Conservation (phyloP, 768 basidiomycete species). For the Boletus vermiculosoides region DNA sequence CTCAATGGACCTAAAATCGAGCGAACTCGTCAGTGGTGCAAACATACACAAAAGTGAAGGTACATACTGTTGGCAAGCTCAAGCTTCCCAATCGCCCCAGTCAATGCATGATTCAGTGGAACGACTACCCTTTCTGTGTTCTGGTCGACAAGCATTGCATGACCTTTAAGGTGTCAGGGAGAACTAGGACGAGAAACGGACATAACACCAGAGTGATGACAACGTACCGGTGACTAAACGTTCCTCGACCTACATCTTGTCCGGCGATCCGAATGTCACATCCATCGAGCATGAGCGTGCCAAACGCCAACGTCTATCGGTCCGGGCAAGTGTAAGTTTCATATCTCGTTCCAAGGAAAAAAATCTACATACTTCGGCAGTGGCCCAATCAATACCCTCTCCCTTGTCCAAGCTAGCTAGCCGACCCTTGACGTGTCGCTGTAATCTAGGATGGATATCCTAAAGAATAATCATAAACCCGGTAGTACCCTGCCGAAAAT, state of each 20-base stretch:
- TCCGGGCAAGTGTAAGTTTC: not conserved
- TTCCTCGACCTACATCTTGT: conserved; percentile 91
- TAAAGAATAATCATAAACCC: conserved; percentile 26
- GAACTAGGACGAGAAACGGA: not conserved
- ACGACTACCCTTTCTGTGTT: conserved; percentile 75
- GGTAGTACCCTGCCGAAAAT: not conserved
- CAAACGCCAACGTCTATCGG: conserved; percentile 78
- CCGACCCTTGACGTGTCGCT: conserved; percentile 76
- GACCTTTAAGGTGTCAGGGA: not conserved
- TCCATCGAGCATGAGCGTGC: conserved; percentile 79
- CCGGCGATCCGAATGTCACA: conserved; percentile 87
- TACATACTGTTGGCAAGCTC: conserved; percentile 83
- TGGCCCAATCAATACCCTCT: conserved; percentile 88
- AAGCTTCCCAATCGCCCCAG: conserved; percentile 57
- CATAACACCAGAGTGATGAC: not conserved
- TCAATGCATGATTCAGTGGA: conserved; percentile 71
- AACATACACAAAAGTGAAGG: not conserved
- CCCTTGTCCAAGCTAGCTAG: too few species aligned
- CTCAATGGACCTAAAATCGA: conserved; percentile 72
- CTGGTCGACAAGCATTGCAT: conserved; percentile 95
- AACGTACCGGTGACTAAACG: conserved; percentile 72
- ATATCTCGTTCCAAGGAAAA: not conserved
- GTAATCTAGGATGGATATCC: conserved; percentile 78
- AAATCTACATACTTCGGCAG: conserved; percentile 64
- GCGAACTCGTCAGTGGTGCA: not conserved